These are phyloP conservation scores for Microbotryum saponariae DNA, from an alignment of 1,284 basidiomycete genomes.

Conservation along the genomic window DNA sequence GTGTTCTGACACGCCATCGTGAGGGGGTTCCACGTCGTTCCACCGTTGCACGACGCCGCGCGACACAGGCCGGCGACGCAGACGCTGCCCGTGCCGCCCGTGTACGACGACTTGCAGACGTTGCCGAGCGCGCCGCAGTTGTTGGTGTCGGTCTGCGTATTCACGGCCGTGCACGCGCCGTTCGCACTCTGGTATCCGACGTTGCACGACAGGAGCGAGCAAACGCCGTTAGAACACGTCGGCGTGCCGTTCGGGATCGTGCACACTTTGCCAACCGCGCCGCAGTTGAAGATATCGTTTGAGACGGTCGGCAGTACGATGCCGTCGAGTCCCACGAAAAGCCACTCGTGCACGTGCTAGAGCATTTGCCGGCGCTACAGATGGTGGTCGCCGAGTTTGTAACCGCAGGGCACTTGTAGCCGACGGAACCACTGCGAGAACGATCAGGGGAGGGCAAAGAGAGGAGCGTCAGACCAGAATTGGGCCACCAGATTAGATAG, in stretches of 20 bases:
- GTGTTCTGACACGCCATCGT: neutral
- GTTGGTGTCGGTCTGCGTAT: constrained; percentile 14
- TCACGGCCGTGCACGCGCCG: constrained; percentile 9
- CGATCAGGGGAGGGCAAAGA: no score
- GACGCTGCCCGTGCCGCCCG: constrained; percentile 5
- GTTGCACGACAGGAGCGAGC: constrained; percentile 14
- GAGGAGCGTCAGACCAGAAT: neutral
- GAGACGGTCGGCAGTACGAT: constrained; percentile 1
- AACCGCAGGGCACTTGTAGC: constrained; percentile 1
- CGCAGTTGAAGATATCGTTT: constrained; percentile 11
- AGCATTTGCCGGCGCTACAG: constrained; percentile 2
- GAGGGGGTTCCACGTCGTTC: neutral
- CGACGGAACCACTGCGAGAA: neutral
- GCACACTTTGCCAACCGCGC: constrained; percentile 21
- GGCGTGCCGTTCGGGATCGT: constrained; percentile 17
- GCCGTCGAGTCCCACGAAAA: neutral
- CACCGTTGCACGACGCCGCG: neutral
- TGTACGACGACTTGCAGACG: constrained; percentile 1
- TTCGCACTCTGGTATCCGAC: constrained; percentile 18
- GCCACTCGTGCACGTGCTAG: neutral
- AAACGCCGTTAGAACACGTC: constrained; percentile 8
- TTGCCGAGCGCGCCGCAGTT: constrained; percentile 14
- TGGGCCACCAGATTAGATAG: neutral
- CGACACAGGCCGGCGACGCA: constrained; percentile 10
- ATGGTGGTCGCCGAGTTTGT: neutral